Evolutionary conservation across 257 asterid genomes (phyloP).

Genomic region (Solanum ossicruentum): DNA sequence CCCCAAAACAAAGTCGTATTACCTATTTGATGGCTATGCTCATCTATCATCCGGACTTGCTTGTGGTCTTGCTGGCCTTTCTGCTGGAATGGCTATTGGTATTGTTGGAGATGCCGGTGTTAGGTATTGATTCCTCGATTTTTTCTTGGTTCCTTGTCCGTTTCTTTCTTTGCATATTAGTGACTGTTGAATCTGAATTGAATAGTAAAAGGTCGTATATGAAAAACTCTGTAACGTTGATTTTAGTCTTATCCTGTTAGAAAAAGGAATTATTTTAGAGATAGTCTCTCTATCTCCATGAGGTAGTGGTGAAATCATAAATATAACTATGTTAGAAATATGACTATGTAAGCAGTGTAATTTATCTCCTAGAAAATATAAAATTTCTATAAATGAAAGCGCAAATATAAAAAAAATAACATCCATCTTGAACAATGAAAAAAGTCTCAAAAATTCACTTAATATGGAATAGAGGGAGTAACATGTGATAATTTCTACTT

Average conservation of each 20-base stretch:
- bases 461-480: background rate
- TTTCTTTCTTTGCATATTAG: background rate
- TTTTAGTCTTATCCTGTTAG: background rate
- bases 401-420: too few relatives aligned
- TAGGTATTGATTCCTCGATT: conserved; percentile 25
- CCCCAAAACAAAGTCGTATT: conserved; percentile 69
- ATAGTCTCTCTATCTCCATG: too few relatives aligned
- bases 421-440: too few relatives aligned
- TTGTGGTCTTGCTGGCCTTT: conserved; percentile 78
- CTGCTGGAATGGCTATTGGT: conserved; percentile 87
- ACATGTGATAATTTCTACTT: background rate
- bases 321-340: too few relatives aligned
- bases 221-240: background rate
- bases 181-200: background rate
- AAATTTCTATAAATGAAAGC: too few relatives aligned
- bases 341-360: too few relatives aligned
- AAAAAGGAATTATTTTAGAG: too few relatives aligned
- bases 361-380: too few relatives aligned
- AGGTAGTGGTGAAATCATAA: too few relatives aligned
- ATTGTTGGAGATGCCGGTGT: conserved; percentile 91
- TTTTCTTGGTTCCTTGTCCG: background rate
- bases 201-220: background rate
- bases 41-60: conserved; percentile 75
- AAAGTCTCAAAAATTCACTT: too few relatives aligned
- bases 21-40: conserved; percentile 79